These are phyloP conservation scores for Tetraselmis chui DNA, from an alignment of 139 green algal species.

Conservation along the genomic window DNA sequence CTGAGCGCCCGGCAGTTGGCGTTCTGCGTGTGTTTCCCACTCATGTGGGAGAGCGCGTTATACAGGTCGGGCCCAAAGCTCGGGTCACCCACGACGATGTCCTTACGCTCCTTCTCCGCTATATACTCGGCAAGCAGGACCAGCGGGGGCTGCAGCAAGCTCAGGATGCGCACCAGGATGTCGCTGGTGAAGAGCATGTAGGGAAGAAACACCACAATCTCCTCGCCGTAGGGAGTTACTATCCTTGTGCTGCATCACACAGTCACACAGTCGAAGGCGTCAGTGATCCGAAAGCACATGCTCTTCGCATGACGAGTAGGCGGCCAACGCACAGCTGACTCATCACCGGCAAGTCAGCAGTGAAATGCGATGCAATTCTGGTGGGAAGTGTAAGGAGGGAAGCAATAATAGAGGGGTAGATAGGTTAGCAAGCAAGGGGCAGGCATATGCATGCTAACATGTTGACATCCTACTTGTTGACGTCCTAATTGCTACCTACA, in stretches of 20 bases:
- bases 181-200: background rate
- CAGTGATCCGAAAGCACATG: no score
- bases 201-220: background rate
- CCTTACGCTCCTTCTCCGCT: background rate
- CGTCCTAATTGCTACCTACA: no score
- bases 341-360: background rate
- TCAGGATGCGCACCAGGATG: background rate
- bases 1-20: background rate
- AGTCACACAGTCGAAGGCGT: no score
- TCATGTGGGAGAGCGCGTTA: background rate
- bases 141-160: background rate
- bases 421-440: no score
- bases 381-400: no score
- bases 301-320: no score
- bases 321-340: background rate
- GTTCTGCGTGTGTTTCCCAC: background rate
- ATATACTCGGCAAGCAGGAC: background rate
- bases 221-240: background rate
- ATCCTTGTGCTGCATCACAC: background rate
- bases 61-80: background rate
- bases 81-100: background rate
- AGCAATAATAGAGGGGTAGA: no score
- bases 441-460: no score
- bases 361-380: no score
- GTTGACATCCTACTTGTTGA: no score